Percentiles rank a stretch among this genome's conserved stretches.
phyloP scores from a whole-genome alignment of 2,329 filamentous ascomycete genomes.

The Penicillium sp. region DNA sequence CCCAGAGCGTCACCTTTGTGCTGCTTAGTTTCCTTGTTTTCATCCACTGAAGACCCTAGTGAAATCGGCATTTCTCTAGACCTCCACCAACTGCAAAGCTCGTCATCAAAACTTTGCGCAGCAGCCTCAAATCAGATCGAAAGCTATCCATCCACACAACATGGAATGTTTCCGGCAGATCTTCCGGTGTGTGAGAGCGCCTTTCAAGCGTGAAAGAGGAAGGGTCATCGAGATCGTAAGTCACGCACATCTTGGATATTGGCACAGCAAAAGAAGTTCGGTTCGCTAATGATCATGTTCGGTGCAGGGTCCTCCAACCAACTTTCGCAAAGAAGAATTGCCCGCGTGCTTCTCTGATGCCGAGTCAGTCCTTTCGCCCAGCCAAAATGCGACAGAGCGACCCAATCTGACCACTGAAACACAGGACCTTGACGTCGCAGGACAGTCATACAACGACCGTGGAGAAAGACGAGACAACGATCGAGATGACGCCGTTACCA shows the following conservation, averaged over 20 bases:
- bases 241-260: background rate
- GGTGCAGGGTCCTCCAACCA: constrained; percentile 43
- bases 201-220: constrained; percentile 32
- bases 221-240: constrained; percentile 39
- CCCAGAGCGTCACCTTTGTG: constrained; percentile 14
- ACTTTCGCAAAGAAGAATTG: constrained; percentile 46
- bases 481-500: constrained; percentile 27
- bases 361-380: constrained; percentile 35
- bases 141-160: background rate
- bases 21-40: constrained; percentile 5
- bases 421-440: constrained; percentile 37
- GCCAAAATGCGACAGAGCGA: constrained; percentile 15
- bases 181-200: constrained; percentile 34
- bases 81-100: background rate
- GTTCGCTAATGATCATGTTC: constrained; percentile 11
- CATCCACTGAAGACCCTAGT: constrained; percentile 1
- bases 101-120: constrained; percentile 6
- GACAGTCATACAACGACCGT: constrained; percentile 30
- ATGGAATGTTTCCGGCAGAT: constrained; percentile 43
- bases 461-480: constrained; percentile 31
- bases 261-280: background rate
- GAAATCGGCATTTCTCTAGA: background rate
- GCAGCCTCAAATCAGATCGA: background rate
- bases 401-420: constrained; percentile 29
- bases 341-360: constrained; percentile 42